Evolutionary conservation across 1,139 yeast species (phyloP).

Genomic region (Casaregolazyma lundiana): DNA sequence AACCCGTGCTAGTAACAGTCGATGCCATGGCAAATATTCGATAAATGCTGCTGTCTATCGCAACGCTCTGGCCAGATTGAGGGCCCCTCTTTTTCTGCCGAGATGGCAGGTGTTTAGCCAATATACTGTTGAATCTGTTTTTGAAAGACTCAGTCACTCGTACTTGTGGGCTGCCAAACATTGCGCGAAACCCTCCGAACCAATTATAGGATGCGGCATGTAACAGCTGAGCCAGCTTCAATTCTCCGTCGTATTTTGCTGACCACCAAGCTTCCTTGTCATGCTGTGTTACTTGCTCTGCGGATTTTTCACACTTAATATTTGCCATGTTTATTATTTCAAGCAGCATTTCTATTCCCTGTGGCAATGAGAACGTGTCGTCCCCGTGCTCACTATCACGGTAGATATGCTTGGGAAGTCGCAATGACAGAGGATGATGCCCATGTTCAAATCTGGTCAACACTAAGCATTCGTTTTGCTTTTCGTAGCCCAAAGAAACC

Average conservation of each 20-base stretch:
- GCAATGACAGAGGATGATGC: slow-evolving; percentile 1
- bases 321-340: slow-evolving; percentile 4
- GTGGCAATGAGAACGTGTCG: slow-evolving; percentile 1
- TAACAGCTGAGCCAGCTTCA: slow-evolving; percentile 17
- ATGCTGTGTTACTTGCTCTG: slow-evolving; percentile 5
- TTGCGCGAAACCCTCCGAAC: slow-evolving; percentile 76
- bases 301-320: slow-evolving; percentile 1
- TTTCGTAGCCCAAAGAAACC: slow-evolving; percentile 3
- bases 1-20: slow-evolving; percentile 1
- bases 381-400: slow-evolving; percentile 8
- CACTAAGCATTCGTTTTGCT: background rate
- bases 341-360: background rate
- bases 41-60: slow-evolving; percentile 2
- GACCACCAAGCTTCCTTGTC: slow-evolving; percentile 8
- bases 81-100: slow-evolving; percentile 20
- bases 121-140: slow-evolving; percentile 35
- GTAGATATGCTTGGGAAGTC: slow-evolving; percentile 5
- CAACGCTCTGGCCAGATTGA: slow-evolving; percentile 12
- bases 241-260: slow-evolving; percentile 8
- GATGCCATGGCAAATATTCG: slow-evolving; percentile 8
- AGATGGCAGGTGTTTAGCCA: slow-evolving; percentile 34
- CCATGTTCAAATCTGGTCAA: slow-evolving; percentile 1
- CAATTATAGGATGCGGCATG: slow-evolving; percentile 56
- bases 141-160: slow-evolving; percentile 38
- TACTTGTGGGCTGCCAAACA: slow-evolving; percentile 42